Base-by-base conservation (phyloP, 352 stramenopile species). In the Globisporangium acanthophoron region DNA sequence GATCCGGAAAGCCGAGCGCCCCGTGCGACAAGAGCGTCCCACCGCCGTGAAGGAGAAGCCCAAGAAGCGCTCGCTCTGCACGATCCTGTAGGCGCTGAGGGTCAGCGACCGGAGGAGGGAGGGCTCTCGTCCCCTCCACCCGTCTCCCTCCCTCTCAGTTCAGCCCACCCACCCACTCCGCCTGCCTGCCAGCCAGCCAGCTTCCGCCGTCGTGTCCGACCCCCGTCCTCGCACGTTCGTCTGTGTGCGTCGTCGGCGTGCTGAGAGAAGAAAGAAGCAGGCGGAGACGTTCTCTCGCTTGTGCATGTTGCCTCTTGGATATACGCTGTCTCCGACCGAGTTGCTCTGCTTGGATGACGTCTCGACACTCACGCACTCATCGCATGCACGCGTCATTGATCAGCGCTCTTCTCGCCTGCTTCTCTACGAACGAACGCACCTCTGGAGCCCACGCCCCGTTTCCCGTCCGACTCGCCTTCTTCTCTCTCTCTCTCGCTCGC, bases 1-100 rank as follows among this genome's bases (percentile, higher is more conserved):
- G 65, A 95, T 95, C 65, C 80, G 85, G 56, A 89, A 86, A 71
- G 70, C 77, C 2, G 85, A 95, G 64, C 77, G 77, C 37, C 80
- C 85, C 21, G 69, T 62, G 51, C 70, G 70, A 60, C 69, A 76
- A 64, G 70, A 73, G 54, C 41, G 41, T 11, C 73, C 65, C 59
- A 43, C 71, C 27, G 61, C 65, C 46, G 51, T 41, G n/a, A 80
- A 77, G 46, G 62, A 83, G 59, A 86, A 88, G 69, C 71, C 76
- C 61, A 86, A 90, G 73, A 85, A 80, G 54, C 66, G 73, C 43
- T 70, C 45, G 9, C 58, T 74, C 24, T 84, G 86, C 64, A 80
- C 58, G 47, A 85, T 81, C 58, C 60, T 83, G 39, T 74, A 74
- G 53, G 43, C 53, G 33, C 24, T 27, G 24, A 27, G 24, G 24